Conservation (phyloP, 441 rosid species). For the Pelargonium myrrhifolium region DNA sequence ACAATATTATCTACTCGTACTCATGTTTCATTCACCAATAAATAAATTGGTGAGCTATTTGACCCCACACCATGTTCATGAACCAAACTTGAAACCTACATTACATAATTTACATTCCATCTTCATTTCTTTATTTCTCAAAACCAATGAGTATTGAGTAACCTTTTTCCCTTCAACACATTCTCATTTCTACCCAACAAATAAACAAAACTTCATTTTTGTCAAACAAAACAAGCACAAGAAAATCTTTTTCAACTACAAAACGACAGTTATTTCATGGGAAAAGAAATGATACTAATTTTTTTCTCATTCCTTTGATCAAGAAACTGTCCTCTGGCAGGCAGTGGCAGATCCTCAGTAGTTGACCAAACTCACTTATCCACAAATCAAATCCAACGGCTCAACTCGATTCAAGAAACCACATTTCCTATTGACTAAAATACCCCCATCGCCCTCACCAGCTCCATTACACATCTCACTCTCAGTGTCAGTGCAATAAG, state of each 20-base stretch:
- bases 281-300: too few relatives aligned
- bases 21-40: too few relatives aligned
- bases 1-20: too few relatives aligned
- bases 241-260: neutral
- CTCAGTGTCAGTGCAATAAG: neutral
- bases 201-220: neutral
- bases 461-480: too few relatives aligned
- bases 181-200: neutral
- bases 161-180: too few relatives aligned
- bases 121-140: neutral
- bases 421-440: neutral
- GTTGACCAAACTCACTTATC: conserved; percentile 24
- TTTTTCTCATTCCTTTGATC: neutral
- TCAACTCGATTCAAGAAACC: conserved; percentile 12
- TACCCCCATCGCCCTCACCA: neutral
- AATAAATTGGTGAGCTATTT: too few relatives aligned
- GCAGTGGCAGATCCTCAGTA: conserved; percentile 11
- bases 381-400: conserved; percentile 12
- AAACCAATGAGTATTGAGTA: neutral
- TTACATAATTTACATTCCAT: neutral
- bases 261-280: neutral
- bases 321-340: neutral
- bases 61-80: too few relatives aligned
- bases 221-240: neutral
- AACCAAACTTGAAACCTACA: neutral